Evolutionary conservation across 805 yeast genomes (phyloP), one percentile per base, ranked within the genome.

Genomic region (Wickerhamiella occidentalis): DNA sequence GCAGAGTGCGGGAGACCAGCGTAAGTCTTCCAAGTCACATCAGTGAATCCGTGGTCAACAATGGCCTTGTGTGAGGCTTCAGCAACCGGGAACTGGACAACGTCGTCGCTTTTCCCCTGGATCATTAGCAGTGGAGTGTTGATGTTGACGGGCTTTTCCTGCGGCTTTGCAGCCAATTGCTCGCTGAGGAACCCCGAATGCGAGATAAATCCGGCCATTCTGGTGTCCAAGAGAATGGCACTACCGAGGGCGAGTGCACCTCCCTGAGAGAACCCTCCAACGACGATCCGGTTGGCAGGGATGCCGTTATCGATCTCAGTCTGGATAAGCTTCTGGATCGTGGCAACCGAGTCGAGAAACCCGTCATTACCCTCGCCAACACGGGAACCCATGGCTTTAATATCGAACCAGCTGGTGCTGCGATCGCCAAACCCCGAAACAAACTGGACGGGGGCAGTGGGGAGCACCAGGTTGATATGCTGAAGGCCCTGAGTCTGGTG

Each of bases 221-320:
- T 82, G 48, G 67, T 61, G 28, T 60, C 56, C 6, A 53, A 40
- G 3, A 60, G 54, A 15, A 58, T 37, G 2, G 63, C 56, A 5
- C 63, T 53, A 15, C 58, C 60, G 51, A 84, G 67, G 0, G 92
- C 67, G 9, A 90, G 52, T 1, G 94, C 87, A 44, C 85, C 94
- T 49, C 98, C 98, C 66, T 90, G 98, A 4, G 94, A 82, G 62
- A 92, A 92, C 0, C 98, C 98, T 30, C 97, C 97, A 51, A 92
- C 70, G n/a, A 92, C 68, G 41, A 90, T 82, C 45, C 82, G 76
- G 28, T 61, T 55, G 9, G 68, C 52, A 11, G 67, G 60, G 25
- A 68, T 60, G 6, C 73, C 73, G 7, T 52, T 51, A 8, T 50
- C 56, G 22, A 62, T 54, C 52, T 65, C 68, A 33, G 56, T 59